phyloP scores from a whole-genome alignment of 495 filamentous ascomycete species.

The Hyaloscypha variabilis region DNA sequence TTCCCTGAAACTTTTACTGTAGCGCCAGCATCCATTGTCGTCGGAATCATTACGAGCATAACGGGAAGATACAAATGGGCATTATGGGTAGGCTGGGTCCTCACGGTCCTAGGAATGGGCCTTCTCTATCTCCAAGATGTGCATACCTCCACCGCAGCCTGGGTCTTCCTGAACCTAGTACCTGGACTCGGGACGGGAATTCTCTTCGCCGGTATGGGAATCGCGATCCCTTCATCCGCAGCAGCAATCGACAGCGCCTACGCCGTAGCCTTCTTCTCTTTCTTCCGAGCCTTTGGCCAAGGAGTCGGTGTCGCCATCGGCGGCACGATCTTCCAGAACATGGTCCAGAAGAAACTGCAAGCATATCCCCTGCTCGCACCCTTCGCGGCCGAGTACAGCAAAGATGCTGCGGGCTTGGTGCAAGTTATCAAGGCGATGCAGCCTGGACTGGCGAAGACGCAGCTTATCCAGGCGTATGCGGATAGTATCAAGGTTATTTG shows the following conservation, averaged over 20 bases:
- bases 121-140: slow-evolving; percentile 51
- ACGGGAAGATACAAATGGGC: slow-evolving; percentile 50
- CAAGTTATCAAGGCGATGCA: slow-evolving; percentile 58
- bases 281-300: slow-evolving; percentile 60
- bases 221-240: slow-evolving; percentile 46
- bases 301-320: slow-evolving; percentile 52
- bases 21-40: slow-evolving; percentile 46
- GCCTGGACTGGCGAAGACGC: slow-evolving; percentile 36
- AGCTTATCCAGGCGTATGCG: slow-evolving; percentile 56
- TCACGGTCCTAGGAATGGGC: slow-evolving; percentile 49
- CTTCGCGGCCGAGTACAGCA: slow-evolving; percentile 48
- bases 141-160: slow-evolving; percentile 45
- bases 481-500: slow-evolving; percentile 61
- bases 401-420: slow-evolving; percentile 61
- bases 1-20: slow-evolving; percentile 59
- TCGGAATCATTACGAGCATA: slow-evolving; percentile 50
- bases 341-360: slow-evolving; percentile 47
- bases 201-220: slow-evolving; percentile 50
- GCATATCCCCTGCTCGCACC: slow-evolving; percentile 43
- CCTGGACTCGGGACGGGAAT: slow-evolving; percentile 59
- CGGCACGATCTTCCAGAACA: slow-evolving; percentile 61
- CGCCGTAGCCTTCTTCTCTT: slow-evolving; percentile 59
- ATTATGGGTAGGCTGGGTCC: slow-evolving; percentile 55
- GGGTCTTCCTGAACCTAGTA: slow-evolving; percentile 55
- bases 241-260: slow-evolving; percentile 50